phyloP scores from a whole-genome alignment of 2,329 filamentous ascomycete genomes.

The Waltergamsia citrina region DNA sequence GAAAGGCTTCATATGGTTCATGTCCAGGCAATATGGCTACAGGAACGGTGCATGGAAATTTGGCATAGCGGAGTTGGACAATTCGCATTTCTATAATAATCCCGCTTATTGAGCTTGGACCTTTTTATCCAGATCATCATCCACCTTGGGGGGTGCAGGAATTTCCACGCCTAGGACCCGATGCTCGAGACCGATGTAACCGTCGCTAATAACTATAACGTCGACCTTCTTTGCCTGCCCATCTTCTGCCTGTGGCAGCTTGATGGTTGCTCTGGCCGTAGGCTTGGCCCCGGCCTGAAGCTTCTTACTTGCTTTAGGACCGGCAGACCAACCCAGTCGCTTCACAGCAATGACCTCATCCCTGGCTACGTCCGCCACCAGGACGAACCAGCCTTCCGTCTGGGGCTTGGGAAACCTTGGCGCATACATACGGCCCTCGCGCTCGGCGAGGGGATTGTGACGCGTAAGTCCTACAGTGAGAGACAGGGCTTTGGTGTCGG shows the following conservation, averaged over 20 bases:
- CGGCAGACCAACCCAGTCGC: constrained; percentile 61
- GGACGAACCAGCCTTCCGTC: constrained; percentile 84
- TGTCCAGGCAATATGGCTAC: too few species aligned
- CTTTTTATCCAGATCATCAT: constrained; percentile 34
- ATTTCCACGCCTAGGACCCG: constrained; percentile 37
- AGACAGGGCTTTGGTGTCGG: constrained; percentile 50
- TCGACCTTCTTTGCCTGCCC: constrained; percentile 53
- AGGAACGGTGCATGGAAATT: too few species aligned
- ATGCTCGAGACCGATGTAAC: constrained; percentile 68
- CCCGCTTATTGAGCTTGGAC: too few species aligned
- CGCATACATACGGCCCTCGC: constrained; percentile 70
- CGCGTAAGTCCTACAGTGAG: constrained; percentile 57
- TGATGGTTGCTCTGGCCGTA: constrained; percentile 47
- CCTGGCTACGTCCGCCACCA: constrained; percentile 56
- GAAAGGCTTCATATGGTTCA: too few species aligned
- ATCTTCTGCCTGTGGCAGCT: constrained; percentile 41
- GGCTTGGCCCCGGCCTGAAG: constrained; percentile 34
- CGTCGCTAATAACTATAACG: constrained; percentile 74
- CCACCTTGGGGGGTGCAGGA: constrained; percentile 38
- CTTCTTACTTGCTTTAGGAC: constrained; percentile 8
- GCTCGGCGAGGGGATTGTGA: constrained; percentile 53
- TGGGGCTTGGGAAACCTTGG: constrained; percentile 91
- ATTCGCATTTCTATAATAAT: too few species aligned
- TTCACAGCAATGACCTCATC: constrained; percentile 84
- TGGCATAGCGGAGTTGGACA: too few species aligned